Percentiles rank a stretch among this genome's conserved stretches.
phyloP scores from a whole-genome alignment of 2,329 filamentous ascomycete species.

The Penicillium sp. region DNA sequence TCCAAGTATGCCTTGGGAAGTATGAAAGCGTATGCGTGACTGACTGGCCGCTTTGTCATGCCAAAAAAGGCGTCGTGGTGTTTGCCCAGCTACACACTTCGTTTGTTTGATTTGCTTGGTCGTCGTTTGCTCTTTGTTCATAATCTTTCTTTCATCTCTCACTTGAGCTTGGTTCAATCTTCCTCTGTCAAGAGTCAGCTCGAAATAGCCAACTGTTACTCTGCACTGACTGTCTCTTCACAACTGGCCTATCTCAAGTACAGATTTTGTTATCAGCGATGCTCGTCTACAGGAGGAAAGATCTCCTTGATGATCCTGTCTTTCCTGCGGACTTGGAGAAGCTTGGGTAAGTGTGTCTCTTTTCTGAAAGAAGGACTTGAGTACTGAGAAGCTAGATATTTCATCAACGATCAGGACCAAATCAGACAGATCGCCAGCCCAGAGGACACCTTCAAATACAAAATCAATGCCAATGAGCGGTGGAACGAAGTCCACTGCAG shows the following conservation, averaged over 20 bases:
- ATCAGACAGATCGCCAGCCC: constrained; percentile 67
- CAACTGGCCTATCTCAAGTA: too few relatives aligned
- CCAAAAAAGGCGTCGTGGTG: neutral
- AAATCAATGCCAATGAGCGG: constrained; percentile 67
- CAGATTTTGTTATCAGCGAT: constrained; percentile 46
- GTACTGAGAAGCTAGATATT: constrained; percentile 53
- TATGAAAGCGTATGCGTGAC: too few relatives aligned
- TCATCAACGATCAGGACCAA: constrained; percentile 70
- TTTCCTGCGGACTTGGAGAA: constrained; percentile 64
- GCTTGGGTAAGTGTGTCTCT: constrained; percentile 60
- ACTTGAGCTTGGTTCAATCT: neutral
- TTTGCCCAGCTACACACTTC: neutral
- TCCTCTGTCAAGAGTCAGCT: neutral
- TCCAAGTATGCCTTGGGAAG: neutral
- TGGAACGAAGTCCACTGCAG: constrained; percentile 73
- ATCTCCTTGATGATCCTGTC: constrained; percentile 65
- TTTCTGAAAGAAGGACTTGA: neutral
- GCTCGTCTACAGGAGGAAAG: constrained; percentile 68
- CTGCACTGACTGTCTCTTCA: too few relatives aligned
- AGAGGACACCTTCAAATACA: constrained; percentile 69
- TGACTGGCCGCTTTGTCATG: neutral
- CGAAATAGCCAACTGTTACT: too few relatives aligned
- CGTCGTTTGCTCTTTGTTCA: constrained; percentile 4
- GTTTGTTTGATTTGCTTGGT: neutral
- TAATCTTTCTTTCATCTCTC: neutral